These are phyloP conservation scores for Citrullus amarus DNA, from an alignment of 306 rosid genomes.

Conservation along the genomic window DNA sequence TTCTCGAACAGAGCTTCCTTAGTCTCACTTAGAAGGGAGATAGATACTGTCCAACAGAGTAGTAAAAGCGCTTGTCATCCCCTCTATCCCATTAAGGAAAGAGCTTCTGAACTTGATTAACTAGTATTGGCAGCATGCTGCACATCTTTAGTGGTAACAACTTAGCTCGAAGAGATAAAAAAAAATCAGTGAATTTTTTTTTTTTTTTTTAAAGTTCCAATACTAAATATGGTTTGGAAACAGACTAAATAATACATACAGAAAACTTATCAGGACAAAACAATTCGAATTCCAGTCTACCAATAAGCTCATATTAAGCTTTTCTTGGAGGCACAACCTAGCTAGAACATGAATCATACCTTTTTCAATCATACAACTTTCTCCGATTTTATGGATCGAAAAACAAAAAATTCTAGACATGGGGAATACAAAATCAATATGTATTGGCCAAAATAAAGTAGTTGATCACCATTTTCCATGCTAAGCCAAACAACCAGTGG, in stretches of 20 bases:
- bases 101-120: not conserved
- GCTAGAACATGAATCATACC: constrained; percentile 9
- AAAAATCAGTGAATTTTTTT: not conserved
- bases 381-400: not conserved
- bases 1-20: not conserved
- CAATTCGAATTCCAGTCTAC: constrained; percentile 4
- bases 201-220: not conserved
- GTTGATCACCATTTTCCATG: constrained; percentile 21
- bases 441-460: constrained; percentile 3
- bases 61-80: not conserved
- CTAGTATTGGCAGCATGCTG: not conserved
- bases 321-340: not conserved
- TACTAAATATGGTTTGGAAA: not conserved
- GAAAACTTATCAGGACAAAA: not conserved
- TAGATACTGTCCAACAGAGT: not conserved
- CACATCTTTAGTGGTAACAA: not conserved
- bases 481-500: constrained; percentile 33
- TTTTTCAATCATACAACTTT: constrained; percentile 1
- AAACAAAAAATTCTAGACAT: not conserved
- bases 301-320: constrained; percentile 1
- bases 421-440: constrained; percentile 10
- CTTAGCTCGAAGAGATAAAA: not conserved
- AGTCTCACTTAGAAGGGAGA: not conserved
- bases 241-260: constrained; percentile 7
- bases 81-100: not conserved